Evolutionary conservation across 176 grass and related monocot genomes (phyloP).

Genomic region (Bolboschoenus planiculmis): DNA sequence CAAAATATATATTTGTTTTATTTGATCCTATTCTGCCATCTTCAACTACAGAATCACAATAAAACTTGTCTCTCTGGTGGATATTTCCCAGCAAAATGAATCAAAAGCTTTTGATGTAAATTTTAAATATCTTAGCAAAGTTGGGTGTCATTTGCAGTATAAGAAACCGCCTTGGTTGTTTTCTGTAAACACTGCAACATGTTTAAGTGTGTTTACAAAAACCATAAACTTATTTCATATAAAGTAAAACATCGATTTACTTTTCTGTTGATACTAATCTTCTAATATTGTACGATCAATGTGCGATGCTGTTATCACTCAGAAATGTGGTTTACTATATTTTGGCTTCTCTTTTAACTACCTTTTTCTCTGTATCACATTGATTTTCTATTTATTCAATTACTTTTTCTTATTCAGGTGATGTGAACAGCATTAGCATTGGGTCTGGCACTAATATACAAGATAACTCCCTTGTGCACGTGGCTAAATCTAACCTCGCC

Average conservation of each 20-base stretch:
- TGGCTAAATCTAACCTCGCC: slow-evolving; percentile 93
- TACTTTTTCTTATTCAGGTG: slow-evolving; percentile 41
- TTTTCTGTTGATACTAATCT: background rate
- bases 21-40: background rate
- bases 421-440: slow-evolving; percentile 63
- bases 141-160: background rate
- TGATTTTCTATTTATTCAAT: slow-evolving; percentile 3
- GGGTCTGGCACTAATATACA: slow-evolving; percentile 97
- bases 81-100: background rate
- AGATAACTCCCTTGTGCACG: slow-evolving; percentile 91
- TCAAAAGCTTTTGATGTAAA: background rate
- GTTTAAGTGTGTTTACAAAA: background rate
- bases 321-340: background rate
- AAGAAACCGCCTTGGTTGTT: background rate
- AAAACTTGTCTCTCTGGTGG: background rate
- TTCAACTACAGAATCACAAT: background rate
- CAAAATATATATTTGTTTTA: background rate
- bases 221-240: background rate
- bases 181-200: background rate
- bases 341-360: background rate
- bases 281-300: background rate
- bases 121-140: background rate
- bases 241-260: background rate
- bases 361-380: background rate
- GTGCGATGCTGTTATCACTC: background rate